Evolutionary conservation across 2,329 filamentous ascomycete species (phyloP).

Genomic region (Penicillium concentricum): DNA sequence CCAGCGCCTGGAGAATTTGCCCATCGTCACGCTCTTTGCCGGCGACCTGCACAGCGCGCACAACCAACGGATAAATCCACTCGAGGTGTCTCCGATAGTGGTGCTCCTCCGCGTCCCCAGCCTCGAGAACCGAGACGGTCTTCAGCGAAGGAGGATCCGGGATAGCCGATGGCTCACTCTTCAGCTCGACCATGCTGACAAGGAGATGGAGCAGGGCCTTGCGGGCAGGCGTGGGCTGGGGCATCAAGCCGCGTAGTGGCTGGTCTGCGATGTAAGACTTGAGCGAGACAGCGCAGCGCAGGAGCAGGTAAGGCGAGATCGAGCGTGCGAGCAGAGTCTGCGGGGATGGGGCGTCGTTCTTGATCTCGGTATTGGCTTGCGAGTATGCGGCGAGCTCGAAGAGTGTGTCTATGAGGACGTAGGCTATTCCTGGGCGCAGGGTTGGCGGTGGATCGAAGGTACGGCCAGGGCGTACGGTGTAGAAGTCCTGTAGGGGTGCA

Average conservation of each 20-base stretch:
- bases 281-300: conserved; percentile 77
- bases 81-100: conserved; percentile 71
- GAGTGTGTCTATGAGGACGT: conserved; percentile 77
- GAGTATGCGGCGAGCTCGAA: conserved; percentile 63
- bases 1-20: conserved; percentile 50
- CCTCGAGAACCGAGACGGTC: conserved; percentile 28
- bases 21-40: conserved; percentile 42
- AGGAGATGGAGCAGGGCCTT: conserved; percentile 75
- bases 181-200: conserved; percentile 62
- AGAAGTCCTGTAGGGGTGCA: conserved; percentile 60
- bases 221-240: conserved; percentile 77
- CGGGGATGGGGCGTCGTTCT: conserved; percentile 1
- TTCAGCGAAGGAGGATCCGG: conserved; percentile 44
- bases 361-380: conserved; percentile 32
- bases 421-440: conserved; percentile 69
- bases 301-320: conserved; percentile 75
- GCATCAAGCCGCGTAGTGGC: conserved; percentile 82
- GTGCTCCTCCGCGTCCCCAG: conserved; percentile 49
- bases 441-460: conserved; percentile 68
- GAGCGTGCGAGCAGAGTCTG: conserved; percentile 68
- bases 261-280: conserved; percentile 87
- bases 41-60: conserved; percentile 38
- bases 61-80: conserved; percentile 72
- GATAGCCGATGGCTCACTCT: conserved; percentile 69
- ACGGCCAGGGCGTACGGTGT: conserved; percentile 65